These are phyloP conservation scores for Leishmania major DNA, from an alignment of 208 protist genomes.

Conservation along the genomic window DNA sequence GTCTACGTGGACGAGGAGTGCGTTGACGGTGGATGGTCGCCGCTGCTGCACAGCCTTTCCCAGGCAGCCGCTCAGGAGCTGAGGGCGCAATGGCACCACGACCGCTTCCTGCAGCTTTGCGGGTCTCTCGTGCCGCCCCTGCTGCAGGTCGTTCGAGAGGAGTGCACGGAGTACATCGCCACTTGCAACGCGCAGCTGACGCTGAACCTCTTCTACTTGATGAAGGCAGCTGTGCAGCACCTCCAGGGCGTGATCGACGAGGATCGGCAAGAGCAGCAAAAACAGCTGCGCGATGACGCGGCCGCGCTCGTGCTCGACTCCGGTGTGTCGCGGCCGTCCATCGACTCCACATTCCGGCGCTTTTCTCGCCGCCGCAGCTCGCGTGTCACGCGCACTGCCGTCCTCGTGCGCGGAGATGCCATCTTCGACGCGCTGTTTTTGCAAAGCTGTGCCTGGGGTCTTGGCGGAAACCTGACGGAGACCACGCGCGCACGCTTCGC, in stretches of 20 bases:
- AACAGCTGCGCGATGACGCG: conserved; percentile 21
- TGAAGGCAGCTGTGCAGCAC: conserved; percentile 60
- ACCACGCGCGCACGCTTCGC: conserved; percentile 83
- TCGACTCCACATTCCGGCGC: conserved; percentile 14
- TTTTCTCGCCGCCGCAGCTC: conserved; percentile 53
- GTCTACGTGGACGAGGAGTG: conserved; percentile 95
- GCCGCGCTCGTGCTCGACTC: background rate
- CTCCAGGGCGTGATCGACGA: conserved; percentile 38
- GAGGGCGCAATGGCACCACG: conserved; percentile 58
- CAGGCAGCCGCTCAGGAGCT: conserved; percentile 42
- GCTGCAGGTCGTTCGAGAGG: conserved; percentile 76
- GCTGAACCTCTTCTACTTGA: conserved; percentile 82
- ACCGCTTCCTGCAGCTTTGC: conserved; percentile 84
- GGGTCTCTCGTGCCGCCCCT: conserved; percentile 56
- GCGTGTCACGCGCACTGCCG: conserved; percentile 40
- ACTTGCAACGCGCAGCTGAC: conserved; percentile 89
- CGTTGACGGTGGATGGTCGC: conserved; percentile 83
- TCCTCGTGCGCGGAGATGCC: conserved; percentile 57
- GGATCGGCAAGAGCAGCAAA: conserved; percentile 34
- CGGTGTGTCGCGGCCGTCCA: background rate
- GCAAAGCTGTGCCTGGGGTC: conserved; percentile 95
- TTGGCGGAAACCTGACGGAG: conserved; percentile 94
- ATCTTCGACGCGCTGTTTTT: conserved; percentile 91
- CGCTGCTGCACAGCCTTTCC: conserved; percentile 63
- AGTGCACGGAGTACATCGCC: conserved; percentile 88